These are phyloP conservation scores for Saccharomycopsis guyanensis DNA, from an alignment of 805 yeast species.

Conservation along the genomic window DNA sequence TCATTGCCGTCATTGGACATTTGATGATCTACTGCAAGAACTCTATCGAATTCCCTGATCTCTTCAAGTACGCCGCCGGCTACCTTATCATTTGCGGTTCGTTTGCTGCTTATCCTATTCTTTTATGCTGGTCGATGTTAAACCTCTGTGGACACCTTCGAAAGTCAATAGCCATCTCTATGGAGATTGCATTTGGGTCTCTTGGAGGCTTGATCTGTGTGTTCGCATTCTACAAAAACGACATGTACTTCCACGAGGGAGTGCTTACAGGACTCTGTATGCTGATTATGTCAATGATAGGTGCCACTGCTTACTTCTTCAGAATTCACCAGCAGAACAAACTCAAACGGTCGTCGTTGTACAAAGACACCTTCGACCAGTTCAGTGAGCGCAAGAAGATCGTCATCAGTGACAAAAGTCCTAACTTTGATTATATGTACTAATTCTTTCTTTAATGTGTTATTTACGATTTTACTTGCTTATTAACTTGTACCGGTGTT, in stretches of 20 bases:
- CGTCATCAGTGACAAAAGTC: background rate
- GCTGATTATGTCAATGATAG: background rate
- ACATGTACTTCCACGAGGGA: conserved; percentile 37
- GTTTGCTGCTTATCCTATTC: conserved; percentile 53
- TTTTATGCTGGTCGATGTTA: conserved; percentile 58
- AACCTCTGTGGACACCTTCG: conserved; percentile 51
- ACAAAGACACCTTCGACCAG: conserved; percentile 1
- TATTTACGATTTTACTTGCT: too few relatives aligned
- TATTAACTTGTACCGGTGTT: too few relatives aligned
- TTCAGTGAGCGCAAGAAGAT: background rate
- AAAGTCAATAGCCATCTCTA: conserved; percentile 48
- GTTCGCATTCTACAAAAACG: conserved; percentile 43
- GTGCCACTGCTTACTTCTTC: conserved; percentile 25
- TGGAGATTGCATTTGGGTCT: conserved; percentile 63
- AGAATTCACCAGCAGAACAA: conserved; percentile 18
- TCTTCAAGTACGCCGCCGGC: conserved; percentile 25
- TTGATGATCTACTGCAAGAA: background rate
- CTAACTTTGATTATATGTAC: background rate
- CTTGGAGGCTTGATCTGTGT: conserved; percentile 63
- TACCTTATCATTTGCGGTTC: conserved; percentile 51
- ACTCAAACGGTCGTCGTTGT: conserved; percentile 1
- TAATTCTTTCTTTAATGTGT: too few relatives aligned
- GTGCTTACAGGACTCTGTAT: background rate
- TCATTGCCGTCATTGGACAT: background rate
- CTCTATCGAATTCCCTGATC: background rate